Base-by-base conservation (phyloP, 2,329 filamentous ascomycete species). In the Beauveria sp. region DNA sequence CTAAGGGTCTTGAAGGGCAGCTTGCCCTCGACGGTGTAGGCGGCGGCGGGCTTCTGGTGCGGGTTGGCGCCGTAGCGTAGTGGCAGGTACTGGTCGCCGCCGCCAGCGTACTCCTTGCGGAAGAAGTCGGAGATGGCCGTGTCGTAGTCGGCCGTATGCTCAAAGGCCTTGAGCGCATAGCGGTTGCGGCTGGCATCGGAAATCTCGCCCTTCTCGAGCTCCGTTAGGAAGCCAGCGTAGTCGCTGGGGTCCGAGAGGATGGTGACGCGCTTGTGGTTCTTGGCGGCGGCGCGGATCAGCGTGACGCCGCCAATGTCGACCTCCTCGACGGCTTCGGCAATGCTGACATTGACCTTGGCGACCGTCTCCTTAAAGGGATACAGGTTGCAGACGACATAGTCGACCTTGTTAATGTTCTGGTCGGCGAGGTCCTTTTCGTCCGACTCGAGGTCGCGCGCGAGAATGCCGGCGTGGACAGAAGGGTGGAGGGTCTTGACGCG, bases 341-440 rank as follows among this genome's bases (percentile, higher is more conserved):
- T 90, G 64, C 93, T 97, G 70, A 99, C 94, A 71, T 96, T 96
- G 80, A 96, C 87, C 83, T 97, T 96, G 69, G 92, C 89, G 68
- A 99, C 87, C 37, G 94, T 99, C 74, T 97, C 92, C 81, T 97
- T 97, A 86, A 99, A 99, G 14, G 94, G 94, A 77, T 99, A 97
- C 61, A 99, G 84, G 79, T 99, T 99, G 88, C 94, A 97, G 73
- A 99, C 89, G 69, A 96, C 91, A 70, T 88, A 96, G 83, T 96
- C 91, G 63, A 96, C 91, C 79, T 96, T 96, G 79, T 90, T 84
- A 74, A 96, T 96, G 77, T 92, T 94, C 79, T 96, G 91, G 75
- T 94, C 90, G 56, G 91, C 91, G 55, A 99, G 87, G 72, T 99
- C 94, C 77, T 96, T 96, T 79, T 97, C 91, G 77, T 99, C 94